Evolutionary conservation across 202 grass and related monocot species (phyloP).

Genomic region (Alloteropsis angusta): DNA sequence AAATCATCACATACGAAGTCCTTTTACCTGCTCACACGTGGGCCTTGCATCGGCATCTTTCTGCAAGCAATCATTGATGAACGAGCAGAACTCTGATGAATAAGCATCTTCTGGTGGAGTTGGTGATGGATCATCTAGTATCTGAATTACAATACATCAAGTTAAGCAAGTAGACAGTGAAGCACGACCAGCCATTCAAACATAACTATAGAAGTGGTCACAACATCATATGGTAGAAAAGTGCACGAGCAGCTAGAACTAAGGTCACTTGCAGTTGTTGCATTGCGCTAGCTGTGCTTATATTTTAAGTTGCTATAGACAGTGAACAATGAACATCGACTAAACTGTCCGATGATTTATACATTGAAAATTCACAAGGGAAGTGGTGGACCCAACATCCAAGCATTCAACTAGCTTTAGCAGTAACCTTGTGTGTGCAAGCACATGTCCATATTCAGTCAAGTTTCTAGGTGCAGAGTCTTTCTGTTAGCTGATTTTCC

Average conservation of each 20-base stretch:
- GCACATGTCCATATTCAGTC: background rate
- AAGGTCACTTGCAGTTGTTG: background rate
- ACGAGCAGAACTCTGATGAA: slow-evolving; percentile 83
- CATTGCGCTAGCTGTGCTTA: background rate
- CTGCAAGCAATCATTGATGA: slow-evolving; percentile 79
- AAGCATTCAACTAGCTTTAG: background rate
- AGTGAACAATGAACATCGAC: background rate
- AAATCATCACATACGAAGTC: slow-evolving; percentile 12
- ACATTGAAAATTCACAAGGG: background rate
- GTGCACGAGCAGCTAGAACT: background rate
- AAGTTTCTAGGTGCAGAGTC: background rate
- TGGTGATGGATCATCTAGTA: slow-evolving; percentile 90
- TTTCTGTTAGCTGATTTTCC: background rate
- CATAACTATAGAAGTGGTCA: background rate
- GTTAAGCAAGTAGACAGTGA: background rate
- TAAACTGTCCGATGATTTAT: background rate
- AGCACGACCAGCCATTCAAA: background rate
- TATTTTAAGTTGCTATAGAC: background rate
- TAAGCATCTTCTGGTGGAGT: slow-evolving; percentile 54
- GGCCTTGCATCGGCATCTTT: slow-evolving; percentile 80
- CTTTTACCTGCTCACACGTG: slow-evolving; percentile 59
- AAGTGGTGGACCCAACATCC: background rate
- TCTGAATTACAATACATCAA: slow-evolving; percentile 34
- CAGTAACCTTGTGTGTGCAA: background rate
- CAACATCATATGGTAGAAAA: background rate